Percentiles rank a stretch among this genome's conserved stretches.
phyloP scores from a whole-genome alignment of 1,139 yeast species.

The Schizosaccharomyces versatilis region DNA sequence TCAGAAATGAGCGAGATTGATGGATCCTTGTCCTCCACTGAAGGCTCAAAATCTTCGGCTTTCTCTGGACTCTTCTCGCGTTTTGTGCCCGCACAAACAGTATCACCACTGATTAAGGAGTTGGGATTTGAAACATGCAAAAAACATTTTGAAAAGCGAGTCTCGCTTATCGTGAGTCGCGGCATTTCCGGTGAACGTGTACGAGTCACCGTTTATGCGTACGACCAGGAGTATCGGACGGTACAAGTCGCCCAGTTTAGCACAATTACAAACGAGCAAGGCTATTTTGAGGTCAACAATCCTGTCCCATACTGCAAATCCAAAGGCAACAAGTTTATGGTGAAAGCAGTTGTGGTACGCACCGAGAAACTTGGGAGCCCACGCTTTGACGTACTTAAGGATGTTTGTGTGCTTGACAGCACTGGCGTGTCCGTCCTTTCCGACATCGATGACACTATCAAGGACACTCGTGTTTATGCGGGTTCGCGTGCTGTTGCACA shows the following conservation, averaged over 20 bases:
- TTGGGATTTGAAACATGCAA: neutral
- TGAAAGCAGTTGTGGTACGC: neutral
- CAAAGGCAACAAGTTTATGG: neutral
- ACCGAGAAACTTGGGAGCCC: neutral
- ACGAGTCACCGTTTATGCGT: neutral
- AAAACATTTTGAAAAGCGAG: neutral
- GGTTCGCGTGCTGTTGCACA: conserved; percentile 64
- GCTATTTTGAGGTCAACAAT: neutral
- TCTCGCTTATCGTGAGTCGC: neutral
- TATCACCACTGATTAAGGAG: neutral
- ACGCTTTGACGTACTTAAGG: neutral
- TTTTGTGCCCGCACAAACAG: neutral
- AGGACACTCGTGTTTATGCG: conserved; percentile 72
- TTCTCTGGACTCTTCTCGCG: neutral
- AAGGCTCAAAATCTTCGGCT: neutral
- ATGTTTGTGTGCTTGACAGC: neutral
- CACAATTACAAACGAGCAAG: neutral
- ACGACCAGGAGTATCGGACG: neutral
- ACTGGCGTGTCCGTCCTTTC: conserved; percentile 54
- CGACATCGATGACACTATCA: conserved; percentile 87
- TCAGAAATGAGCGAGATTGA: neutral
- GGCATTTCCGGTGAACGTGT: neutral
- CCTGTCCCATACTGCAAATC: neutral
- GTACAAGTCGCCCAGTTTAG: neutral
- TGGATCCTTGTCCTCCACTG: neutral